Conservation (phyloP, 345 rosid genomes). For the Populus ilicifolia region DNA sequence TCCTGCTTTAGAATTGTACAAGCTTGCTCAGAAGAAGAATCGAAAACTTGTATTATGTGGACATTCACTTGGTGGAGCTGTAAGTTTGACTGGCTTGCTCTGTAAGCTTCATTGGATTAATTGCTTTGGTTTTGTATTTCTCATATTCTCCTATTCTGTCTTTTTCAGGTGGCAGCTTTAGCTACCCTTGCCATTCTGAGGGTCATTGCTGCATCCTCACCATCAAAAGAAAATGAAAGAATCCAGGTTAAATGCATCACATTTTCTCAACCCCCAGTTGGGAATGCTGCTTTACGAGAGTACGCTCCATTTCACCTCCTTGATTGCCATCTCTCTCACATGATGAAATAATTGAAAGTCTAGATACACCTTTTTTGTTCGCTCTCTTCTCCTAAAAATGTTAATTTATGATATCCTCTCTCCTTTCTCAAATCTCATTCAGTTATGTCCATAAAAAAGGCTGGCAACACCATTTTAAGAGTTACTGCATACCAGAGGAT, state of each 20-base stretch:
- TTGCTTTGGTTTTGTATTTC: constrained; percentile 11
- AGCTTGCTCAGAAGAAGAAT: constrained; percentile 93
- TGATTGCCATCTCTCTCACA: background rate
- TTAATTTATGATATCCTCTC: constrained; percentile 3
- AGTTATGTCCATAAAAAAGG: constrained; percentile 88
- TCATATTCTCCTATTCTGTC: constrained; percentile 2
- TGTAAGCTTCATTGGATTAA: constrained; percentile 1
- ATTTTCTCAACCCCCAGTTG: constrained; percentile 94
- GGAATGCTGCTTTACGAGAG: constrained; percentile 97
- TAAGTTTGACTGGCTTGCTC: constrained; percentile 35
- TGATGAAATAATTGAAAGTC: background rate
- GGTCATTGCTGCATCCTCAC: constrained; percentile 74
- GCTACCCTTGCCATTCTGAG: constrained; percentile 96
- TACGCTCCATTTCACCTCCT: constrained; percentile 29
- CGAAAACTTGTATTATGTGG: constrained; percentile 92
- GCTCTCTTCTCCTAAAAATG: background rate
- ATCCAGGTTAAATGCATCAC: constrained; percentile 88
- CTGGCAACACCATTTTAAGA: constrained; percentile 91
- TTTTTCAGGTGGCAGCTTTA: constrained; percentile 76
- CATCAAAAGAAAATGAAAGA: constrained; percentile 59
- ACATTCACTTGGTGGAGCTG: constrained; percentile 99
- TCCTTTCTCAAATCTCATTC: constrained; percentile 6
- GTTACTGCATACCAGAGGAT: constrained; percentile 97
- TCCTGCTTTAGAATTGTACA: constrained; percentile 92
- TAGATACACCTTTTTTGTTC: background rate